Base-by-base conservation (phyloP, 2,329 filamentous ascomycete genomes). In the Pseudogymnoascus sp. region DNA sequence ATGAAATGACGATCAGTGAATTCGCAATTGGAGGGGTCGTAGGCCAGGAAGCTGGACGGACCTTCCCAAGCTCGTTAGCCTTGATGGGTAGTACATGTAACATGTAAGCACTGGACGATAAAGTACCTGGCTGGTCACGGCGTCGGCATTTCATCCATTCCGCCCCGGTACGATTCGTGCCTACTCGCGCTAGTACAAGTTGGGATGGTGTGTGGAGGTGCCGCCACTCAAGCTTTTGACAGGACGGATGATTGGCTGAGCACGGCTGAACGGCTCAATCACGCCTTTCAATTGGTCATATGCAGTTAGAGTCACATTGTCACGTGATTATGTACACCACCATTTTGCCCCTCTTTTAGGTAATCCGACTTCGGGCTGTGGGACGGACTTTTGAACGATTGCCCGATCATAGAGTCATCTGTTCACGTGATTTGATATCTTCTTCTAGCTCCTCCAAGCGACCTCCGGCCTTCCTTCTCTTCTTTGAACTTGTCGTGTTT, bases 51-150 rank as follows among this genome's bases (percentile, higher is more conserved):
- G 49, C 49, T 55, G 4, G 49, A 55, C 49, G 4, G 49, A 55
- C 49, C 49, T 55, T 55, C 49, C 49, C 49, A 55, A 55, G n/a
- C 29, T 19, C 49, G 49, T 55, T 55, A 55, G 49, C 49, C 29
- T 55, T 55, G 49, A 10, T 49, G 14, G 43, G 21, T 49, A 26
- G 43, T 52, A 52, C 26, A 31, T 31, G 26, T 31, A 31, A 16
- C 43, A 33, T 33, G 31, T 33, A 33, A 33, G 10, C 2, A 11
- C 31, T 33, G 10, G 8, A 33, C 10, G 8, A 33, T 10, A 11
- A 11, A n/a, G 23, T 33, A 55, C 45, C 45, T 55, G 23, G 39
- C 12, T 33, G 45, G 45, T 12, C 45, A 5, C 45, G 45, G 45
- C 26, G 26, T 55, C 45, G 26, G 45, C 45, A 55, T 12, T 31